Evolutionary conservation across 176 grass and related monocot species (phyloP).

Genomic region (maize (Zea mays)): Zm-B73-REFERENCE-NAM-5.0 NC_050099.1:245275001-245275500

Average conservation of each 20-base stretch:
- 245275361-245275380: slow-evolving; percentile 80
- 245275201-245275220: slow-evolving; percentile 55
- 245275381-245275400: slow-evolving; percentile 87
- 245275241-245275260: slow-evolving; percentile 50
- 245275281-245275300: accelerated
- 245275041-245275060: slow-evolving; percentile 86
- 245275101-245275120: slow-evolving; percentile 49
- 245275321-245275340: too few species aligned
- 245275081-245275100: slow-evolving; percentile 44
- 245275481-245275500: too few species aligned
- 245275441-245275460: too few species aligned
- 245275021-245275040: slow-evolving; percentile 82
- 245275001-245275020: slow-evolving; percentile 21
- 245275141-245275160: background rate
- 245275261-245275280: slow-evolving; percentile 40
- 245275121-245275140: slow-evolving; percentile 46
- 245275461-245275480: too few species aligned
- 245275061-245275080: slow-evolving; percentile 80
- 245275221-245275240: slow-evolving; percentile 72
- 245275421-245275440: too few species aligned
- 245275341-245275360: too few species aligned
- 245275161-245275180: background rate
- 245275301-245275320: background rate
- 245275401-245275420: too few species aligned
- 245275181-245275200: background rate